These are phyloP conservation scores for Mycena leptocephala DNA, from an alignment of 768 basidiomycete species.

Conservation along the genomic window DNA sequence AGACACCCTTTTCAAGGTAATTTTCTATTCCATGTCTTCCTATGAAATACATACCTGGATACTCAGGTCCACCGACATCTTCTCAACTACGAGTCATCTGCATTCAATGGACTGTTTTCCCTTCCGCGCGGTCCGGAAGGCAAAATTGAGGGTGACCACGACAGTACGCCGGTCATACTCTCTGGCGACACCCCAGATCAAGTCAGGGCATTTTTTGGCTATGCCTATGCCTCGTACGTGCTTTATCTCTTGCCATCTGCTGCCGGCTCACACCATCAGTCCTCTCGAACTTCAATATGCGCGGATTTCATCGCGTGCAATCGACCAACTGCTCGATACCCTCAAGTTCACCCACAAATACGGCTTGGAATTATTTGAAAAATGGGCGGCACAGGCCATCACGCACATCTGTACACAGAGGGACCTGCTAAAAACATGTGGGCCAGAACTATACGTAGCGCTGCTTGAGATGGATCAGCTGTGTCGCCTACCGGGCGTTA, in stretches of 20 bases:
- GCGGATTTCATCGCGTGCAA: neutral
- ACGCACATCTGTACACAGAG: neutral
- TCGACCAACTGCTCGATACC: neutral
- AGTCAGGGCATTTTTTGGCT: conserved; percentile 1
- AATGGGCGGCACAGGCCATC: conserved; percentile 9
- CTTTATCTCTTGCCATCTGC: neutral
- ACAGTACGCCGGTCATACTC: neutral
- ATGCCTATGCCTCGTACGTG: conserved; percentile 14
- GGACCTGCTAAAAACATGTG: neutral
- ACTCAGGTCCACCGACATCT: conserved; percentile 15
- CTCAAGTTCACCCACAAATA: conserved; percentile 18
- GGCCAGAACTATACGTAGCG: neutral
- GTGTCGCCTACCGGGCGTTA: neutral
- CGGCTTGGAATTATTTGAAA: conserved; percentile 13
- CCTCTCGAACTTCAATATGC: conserved; percentile 15
- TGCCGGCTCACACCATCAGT: neutral
- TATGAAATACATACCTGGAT: neutral
- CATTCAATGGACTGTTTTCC: conserved; percentile 10
- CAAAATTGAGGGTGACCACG: neutral
- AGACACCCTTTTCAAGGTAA: conserved; percentile 21
- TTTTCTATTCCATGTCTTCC: neutral
- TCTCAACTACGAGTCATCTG: neutral
- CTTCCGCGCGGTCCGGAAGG: neutral
- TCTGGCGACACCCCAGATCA: neutral
- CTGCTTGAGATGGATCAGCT: neutral